Evolutionary conservation across 805 yeast species (phyloP), one percentile per base, ranked within the genome.

Genomic region (Candida insectorum): DNA sequence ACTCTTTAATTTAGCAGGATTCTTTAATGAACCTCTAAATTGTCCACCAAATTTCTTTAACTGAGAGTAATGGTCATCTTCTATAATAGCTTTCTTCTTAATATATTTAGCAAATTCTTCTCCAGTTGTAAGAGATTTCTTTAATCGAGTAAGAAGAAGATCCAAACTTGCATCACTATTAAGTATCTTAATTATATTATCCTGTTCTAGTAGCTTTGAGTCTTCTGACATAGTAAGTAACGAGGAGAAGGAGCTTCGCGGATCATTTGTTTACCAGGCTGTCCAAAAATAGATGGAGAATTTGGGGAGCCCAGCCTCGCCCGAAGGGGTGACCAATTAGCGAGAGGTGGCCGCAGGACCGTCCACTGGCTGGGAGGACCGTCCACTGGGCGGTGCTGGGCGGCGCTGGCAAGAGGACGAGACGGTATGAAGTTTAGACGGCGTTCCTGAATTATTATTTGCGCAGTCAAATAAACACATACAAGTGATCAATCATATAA

Each of bases 41-140:
- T 79, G 73, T 16, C 73, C 64, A 2, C 85, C 75, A 20, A 81
- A 77, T 59, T 88, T 85, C 48, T 78, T 77, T 44, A 86, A 60
- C 48, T 86, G 95, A 36, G 72, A 71, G 26, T 77, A 76, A 54
- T 86, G 85, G 37, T 83, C 94, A 44, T 81, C 85, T 56, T 87
- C 96, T 33, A 81, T 71, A 21, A 74, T 62, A 18, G 87, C 87
- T 48, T 85, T 82, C 58, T 81, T 85, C 54, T 82, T 83, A 35
- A 91, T 65, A 56, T 77, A 93, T 45, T 77, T 77, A 18, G 86
- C 69, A 47, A 87, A 81, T 52, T 93, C 97, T 49, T 88, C 96
- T 44, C 94, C 81, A 0, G 95, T 80, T 40, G 71, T 70, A 27
- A 89, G 69, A 37, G 88, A 77, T 56, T 82, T 91, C 59, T 91